Conservation (phyloP, 176 grass and related monocot species). For the Coix lacrymajobi region DNA sequence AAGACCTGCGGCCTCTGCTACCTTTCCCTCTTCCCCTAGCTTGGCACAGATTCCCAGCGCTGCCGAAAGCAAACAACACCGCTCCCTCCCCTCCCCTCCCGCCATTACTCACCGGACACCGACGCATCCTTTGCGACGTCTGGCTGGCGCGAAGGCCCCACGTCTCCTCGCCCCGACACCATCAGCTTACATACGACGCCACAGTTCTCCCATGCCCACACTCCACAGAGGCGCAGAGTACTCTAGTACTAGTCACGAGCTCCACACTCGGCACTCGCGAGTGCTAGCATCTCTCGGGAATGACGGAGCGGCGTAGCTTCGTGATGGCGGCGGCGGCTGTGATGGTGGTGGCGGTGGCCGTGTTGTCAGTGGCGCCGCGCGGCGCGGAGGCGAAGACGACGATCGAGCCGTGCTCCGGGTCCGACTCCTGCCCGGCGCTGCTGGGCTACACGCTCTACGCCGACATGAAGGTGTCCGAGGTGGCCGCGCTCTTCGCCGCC, state of each 20-base stretch:
- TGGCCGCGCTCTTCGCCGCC: constrained; percentile 61
- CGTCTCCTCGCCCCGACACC: not conserved
- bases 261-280: not conserved
- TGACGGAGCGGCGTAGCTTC: not conserved
- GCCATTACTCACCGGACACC: constrained; percentile 31
- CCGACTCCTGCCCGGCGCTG: constrained; percentile 65
- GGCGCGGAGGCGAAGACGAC: constrained; percentile 56
- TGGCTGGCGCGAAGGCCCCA: constrained; percentile 2
- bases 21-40: constrained; percentile 39
- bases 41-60: constrained; percentile 49
- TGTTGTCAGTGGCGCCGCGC: not conserved
- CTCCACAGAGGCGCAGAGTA: not conserved
- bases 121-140: not conserved
- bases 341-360: not conserved
- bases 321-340: not conserved
- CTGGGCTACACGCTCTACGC: constrained; percentile 94
- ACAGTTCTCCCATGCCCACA: not conserved
- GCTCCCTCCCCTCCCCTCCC: not conserved
- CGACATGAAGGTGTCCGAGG: constrained; percentile 92
- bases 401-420: constrained; percentile 83
- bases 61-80: constrained; percentile 27
- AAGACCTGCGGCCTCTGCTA: not conserved
- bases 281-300: not conserved
- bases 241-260: not conserved
- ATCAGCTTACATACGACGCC: not conserved